phyloP scores from a whole-genome alignment of 441 rosid genomes.

The Melastoma candidum region DNA sequence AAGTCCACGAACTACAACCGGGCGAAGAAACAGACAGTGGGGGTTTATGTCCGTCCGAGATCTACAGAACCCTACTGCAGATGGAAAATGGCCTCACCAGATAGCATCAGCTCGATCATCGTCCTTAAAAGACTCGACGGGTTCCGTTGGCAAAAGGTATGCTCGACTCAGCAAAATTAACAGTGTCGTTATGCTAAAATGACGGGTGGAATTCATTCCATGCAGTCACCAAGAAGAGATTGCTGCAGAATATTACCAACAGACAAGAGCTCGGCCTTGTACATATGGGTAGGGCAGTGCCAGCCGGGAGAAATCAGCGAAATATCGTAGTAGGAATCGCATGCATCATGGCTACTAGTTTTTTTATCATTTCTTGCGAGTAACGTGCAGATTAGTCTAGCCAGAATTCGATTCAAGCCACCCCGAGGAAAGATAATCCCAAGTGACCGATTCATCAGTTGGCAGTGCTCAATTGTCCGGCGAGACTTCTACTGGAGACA shows the following conservation, averaged over 20 bases:
- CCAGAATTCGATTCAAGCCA: neutral
- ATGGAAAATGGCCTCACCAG: constrained; percentile 65
- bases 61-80: constrained; percentile 40
- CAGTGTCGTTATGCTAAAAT: neutral
- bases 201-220: constrained; percentile 2
- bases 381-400: too few species aligned
- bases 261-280: constrained; percentile 38
- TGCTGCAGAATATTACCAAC: constrained; percentile 72
- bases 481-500: neutral
- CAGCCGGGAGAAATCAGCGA: constrained; percentile 56
- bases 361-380: neutral
- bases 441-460: neutral
- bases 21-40: constrained; percentile 43
- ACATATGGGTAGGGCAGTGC: constrained; percentile 63
- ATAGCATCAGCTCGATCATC: constrained; percentile 36
- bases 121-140: constrained; percentile 59
- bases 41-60: constrained; percentile 35
- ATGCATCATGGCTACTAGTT: neutral
- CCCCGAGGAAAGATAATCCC: neutral
- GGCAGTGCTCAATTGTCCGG: neutral
- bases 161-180: neutral
- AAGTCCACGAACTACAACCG: constrained; percentile 36
- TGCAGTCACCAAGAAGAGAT: constrained; percentile 83
- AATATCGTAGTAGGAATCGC: constrained; percentile 15
- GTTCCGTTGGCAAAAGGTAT: constrained; percentile 64